These are phyloP conservation scores for Colletotrichum sp. DNA, from an alignment of 2,329 filamentous ascomycete genomes.

Conservation along the genomic window DNA sequence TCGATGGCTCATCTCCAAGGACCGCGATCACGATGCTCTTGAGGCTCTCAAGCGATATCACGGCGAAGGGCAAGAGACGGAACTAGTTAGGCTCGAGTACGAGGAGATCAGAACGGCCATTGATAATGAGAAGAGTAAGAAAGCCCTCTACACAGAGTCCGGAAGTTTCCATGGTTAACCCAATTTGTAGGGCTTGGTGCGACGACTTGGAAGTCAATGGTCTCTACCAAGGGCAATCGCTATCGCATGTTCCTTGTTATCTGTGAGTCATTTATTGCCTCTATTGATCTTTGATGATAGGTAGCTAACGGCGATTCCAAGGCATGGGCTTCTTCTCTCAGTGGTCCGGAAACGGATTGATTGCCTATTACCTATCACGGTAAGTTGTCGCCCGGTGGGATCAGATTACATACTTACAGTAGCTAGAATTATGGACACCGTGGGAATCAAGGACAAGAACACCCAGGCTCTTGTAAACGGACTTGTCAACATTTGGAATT, in stretches of 20 bases:
- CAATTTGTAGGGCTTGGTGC: constrained; percentile 20
- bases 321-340: constrained; percentile 50
- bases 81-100: constrained; percentile 57
- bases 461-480: constrained; percentile 32
- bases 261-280: not conserved
- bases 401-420: not conserved
- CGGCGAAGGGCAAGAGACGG: constrained; percentile 57
- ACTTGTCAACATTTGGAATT: constrained; percentile 33
- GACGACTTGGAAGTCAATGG: constrained; percentile 33
- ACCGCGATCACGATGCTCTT: constrained; percentile 56
- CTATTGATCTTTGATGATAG: not conserved
- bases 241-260: constrained; percentile 42
- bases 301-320: not conserved
- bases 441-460: constrained; percentile 27
- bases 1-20: constrained; percentile 64
- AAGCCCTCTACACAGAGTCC: not conserved
- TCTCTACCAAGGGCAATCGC: constrained; percentile 33
- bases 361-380: constrained; percentile 27
- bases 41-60: constrained; percentile 61
- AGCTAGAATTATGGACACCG: constrained; percentile 22
- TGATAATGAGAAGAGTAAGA: constrained; percentile 44
- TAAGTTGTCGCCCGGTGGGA: not conserved
- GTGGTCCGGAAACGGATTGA: constrained; percentile 38
- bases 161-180: not conserved
- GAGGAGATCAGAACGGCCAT: constrained; percentile 44